phyloP scores from a whole-genome alignment of 371 early-diverging fungal species.

The Rhizomucor miehei region DNA sequence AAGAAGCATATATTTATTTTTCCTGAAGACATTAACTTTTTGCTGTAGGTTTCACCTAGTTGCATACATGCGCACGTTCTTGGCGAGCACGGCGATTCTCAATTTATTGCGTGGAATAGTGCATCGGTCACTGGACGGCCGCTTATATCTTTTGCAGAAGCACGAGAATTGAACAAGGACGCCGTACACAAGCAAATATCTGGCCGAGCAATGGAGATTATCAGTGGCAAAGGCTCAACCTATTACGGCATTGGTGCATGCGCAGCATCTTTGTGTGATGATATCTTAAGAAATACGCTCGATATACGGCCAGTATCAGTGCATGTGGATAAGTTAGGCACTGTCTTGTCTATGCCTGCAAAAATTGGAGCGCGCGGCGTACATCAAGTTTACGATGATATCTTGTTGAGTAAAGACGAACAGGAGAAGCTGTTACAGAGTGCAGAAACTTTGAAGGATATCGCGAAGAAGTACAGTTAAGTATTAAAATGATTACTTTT shows the following conservation, averaged over 20 bases:
- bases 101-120: constrained; percentile 80
- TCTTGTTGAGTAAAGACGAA: constrained; percentile 60
- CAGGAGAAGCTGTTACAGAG: constrained; percentile 41
- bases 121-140: constrained; percentile 77
- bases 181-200: constrained; percentile 52
- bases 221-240: constrained; percentile 82
- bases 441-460: constrained; percentile 12
- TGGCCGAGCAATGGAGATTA: constrained; percentile 82
- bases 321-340: constrained; percentile 56
- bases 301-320: constrained; percentile 66
- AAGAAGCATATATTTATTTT: neutral
- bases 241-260: constrained; percentile 87
- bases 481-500: neutral
- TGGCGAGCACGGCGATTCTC: constrained; percentile 88
- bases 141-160: constrained; percentile 59
- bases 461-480: neutral
- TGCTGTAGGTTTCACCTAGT: constrained; percentile 46
- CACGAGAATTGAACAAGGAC: constrained; percentile 51
- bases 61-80: constrained; percentile 80
- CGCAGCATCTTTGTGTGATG: constrained; percentile 65
- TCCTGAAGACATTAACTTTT: neutral
- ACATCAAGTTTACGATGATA: constrained; percentile 59
- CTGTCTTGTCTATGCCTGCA: constrained; percentile 71
- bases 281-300: constrained; percentile 62
- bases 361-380: constrained; percentile 70